phyloP scores from a whole-genome alignment of 805 yeast genomes.

The Maudiozyma serrabonitensis region DNA sequence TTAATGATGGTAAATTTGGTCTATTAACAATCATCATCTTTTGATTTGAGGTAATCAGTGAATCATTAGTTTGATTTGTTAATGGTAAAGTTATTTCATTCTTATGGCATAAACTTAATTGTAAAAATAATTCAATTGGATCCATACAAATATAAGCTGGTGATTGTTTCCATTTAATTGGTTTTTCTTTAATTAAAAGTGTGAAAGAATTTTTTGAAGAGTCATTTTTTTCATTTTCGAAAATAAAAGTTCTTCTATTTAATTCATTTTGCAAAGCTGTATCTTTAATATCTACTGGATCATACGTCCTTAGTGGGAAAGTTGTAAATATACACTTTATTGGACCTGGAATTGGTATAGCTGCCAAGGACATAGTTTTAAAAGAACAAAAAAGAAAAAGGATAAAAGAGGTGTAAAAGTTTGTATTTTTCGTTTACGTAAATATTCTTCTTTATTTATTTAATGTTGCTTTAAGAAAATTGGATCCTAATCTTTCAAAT shows the following conservation, averaged over 20 bases:
- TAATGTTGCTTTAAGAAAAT: no score
- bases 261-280: constrained; percentile 19
- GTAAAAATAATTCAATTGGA: constrained; percentile 44
- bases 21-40: neutral
- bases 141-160: neutral
- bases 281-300: constrained; percentile 28
- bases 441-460: no score
- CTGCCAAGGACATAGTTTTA: neutral
- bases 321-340: constrained; percentile 32
- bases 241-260: constrained; percentile 14
- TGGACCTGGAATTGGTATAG: constrained; percentile 3
- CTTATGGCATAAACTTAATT: constrained; percentile 36
- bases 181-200: neutral
- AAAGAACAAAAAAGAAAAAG: neutral
- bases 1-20: neutral
- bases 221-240: neutral
- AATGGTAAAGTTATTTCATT: constrained; percentile 30
- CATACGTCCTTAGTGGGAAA: constrained; percentile 42
- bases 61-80: neutral
- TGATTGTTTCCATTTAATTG: neutral
- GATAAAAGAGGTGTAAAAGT: no score
- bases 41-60: no score
- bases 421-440: no score
- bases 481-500: no score
- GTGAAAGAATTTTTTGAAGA: neutral